Evolutionary conservation across 768 basidiomycete species (phyloP), one percentile per base, ranked within the genome.

Genomic region (Candolleomyces efflorescens): DNA sequence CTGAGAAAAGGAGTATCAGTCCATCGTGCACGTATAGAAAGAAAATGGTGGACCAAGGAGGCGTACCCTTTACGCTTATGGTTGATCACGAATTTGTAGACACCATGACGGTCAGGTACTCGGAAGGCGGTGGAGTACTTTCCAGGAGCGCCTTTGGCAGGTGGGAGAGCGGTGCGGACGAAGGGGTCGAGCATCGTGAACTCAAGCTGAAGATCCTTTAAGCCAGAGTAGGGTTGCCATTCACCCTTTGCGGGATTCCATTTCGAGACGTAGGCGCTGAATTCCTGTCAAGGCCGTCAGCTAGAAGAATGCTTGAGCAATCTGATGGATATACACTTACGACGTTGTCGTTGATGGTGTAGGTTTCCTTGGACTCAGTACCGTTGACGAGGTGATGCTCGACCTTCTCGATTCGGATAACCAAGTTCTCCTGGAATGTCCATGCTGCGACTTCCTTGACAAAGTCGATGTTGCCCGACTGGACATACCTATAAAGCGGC

Each of bases 161-260:
- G 79, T 11, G 71, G 76, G 10, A 99, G 79, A 6, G 88, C 74
- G 13, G 86, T 92, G 37, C 97, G 92, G 59, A 98, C 76, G 71
- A 97, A 94, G 1, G 97, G 97, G 70, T 99, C 97, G 41, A 99
- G 85, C 97, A 99, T 99, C 20, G 94, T 96, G 69, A 98, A 98
- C 64, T 96, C 95, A 52, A 98, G 79, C 65, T 98, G 96, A 26
- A 98, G 68, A 68, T 98, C 97, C 11, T 74, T 69, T 52, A 93
- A 70, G 32, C 79, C 82, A 12, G 86, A 85, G 68, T 86, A 86
- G 0, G 92, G 87, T 53, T 75, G 74, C 93, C 94, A 98, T 12
- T 68, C 69, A 9, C 75, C 73, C 5, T 76, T 78, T 57, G 68
- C 68, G 20, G 85, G 69, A 64, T 89, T 76, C 67, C 81, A 91